Base-by-base conservation (phyloP, 73 alveolate genomes). In the Tetrahymena elliotti region DNA sequence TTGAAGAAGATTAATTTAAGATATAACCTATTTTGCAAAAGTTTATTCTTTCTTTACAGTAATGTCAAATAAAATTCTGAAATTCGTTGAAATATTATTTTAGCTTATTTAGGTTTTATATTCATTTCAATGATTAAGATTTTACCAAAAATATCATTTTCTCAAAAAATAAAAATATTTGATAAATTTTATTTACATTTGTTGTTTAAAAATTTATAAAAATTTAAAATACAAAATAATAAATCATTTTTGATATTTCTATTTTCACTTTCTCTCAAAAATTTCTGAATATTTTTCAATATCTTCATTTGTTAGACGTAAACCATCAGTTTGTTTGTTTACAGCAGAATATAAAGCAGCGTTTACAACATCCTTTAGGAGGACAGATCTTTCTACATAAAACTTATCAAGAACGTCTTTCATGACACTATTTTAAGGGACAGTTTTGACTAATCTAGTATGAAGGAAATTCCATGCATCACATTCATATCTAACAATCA, bases 391-490 rank as follows among this genome's bases (percentile, higher is more conserved):
- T n/a, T 68, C 88, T 27, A 68, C 88, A 68, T 68, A 68, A 10
- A 68, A 68, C 33, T 68, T 31, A 22, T 24, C 36, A 68, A 68
- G 36, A 68, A 31, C 22, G n/a, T 68, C 88, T 31, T 68, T 68
- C 88, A 68, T 68, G 10, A 68, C 34, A 68, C 88, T 68, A 31
- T 68, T 68, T 68, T 68, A 31, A 68, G 88, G 88, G 3, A 68
- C 88, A 24, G 24, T 31, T 68, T 68, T 31, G 37, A 68, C n/a
- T 68, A 68, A 68, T 27, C n/a, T 68, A 5, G 88, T 68, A 24
- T 68, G 88, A 36, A 68, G 88, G 38, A 18, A 68, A 94, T 93
- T 94, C 96, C 96, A 94, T 18, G 93, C 93, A 35, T 38, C 54
- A 6, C 34, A 31, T 37, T 38, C 93, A 84, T 31, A 84, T 38